A percentile compares a stretch with the other conserved stretches of the same genome.
phyloP scores from a whole-genome alignment of 1,139 yeast genomes.

The Blastobotrys raffinosifermentans region DNA sequence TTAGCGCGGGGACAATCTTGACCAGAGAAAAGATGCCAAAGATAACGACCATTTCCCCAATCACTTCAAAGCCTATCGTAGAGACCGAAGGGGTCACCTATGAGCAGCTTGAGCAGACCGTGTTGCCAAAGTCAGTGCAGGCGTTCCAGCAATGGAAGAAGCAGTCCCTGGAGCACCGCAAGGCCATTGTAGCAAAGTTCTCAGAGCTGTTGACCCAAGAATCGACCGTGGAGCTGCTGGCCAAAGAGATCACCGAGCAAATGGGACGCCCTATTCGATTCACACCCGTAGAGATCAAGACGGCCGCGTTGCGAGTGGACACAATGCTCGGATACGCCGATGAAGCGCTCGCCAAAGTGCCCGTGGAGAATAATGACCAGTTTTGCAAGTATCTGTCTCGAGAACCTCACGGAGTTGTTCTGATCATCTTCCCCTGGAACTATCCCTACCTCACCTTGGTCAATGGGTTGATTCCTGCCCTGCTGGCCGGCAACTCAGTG shows the following conservation, averaged over 20 bases:
- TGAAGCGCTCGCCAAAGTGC: constrained; percentile 29
- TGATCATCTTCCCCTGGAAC: constrained; percentile 85
- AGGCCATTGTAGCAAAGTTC: constrained; percentile 27
- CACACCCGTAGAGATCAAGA: constrained; percentile 32
- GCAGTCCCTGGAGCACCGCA: constrained; percentile 26
- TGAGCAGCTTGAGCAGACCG: constrained; percentile 21
- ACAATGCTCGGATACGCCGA: constrained; percentile 30
- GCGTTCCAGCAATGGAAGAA: constrained; percentile 30
- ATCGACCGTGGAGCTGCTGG: constrained; percentile 23
- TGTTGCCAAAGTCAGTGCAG: constrained; percentile 24
- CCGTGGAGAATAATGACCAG: constrained; percentile 28
- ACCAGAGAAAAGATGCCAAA: constrained; percentile 13
- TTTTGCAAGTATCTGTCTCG: constrained; percentile 44
- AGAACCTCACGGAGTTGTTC: constrained; percentile 75
- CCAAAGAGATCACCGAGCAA: constrained; percentile 31
- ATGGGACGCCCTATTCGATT: constrained; percentile 36
- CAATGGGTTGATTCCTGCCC: constrained; percentile 79
- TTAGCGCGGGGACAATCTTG: neutral
- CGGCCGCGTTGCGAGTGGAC: constrained; percentile 31
- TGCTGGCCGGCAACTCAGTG: constrained; percentile 77
- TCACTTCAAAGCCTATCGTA: constrained; percentile 27
- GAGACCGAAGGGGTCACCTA: constrained; percentile 26
- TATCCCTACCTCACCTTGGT: constrained; percentile 76
- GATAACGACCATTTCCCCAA: constrained; percentile 31
- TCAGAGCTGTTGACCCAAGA: constrained; percentile 27